phyloP scores from a whole-genome alignment of 306 rosid species.

The Abrus precatorius region DNA sequence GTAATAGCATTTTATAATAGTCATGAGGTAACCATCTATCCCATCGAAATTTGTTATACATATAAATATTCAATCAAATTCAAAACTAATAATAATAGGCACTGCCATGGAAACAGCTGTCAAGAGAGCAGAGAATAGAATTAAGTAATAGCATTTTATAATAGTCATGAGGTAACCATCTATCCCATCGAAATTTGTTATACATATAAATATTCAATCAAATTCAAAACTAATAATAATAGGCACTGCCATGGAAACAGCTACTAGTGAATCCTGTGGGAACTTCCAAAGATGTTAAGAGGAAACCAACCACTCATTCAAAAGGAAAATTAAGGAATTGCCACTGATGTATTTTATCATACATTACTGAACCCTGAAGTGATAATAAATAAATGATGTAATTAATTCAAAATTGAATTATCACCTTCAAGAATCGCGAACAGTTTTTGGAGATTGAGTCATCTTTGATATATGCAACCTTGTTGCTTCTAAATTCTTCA shows the following conservation, averaged over 20 bases:
- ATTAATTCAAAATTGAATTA: slow-evolving; percentile 14
- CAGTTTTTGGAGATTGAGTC: slow-evolving; percentile 77
- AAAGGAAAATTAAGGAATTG: slow-evolving; percentile 31
- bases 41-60: too few relatives aligned
- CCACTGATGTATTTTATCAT: slow-evolving; percentile 33
- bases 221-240: too few relatives aligned
- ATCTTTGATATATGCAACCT: slow-evolving; percentile 82
- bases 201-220: too few relatives aligned
- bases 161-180: too few relatives aligned
- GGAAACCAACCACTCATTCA: slow-evolving; percentile 9
- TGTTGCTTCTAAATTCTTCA: slow-evolving; percentile 67
- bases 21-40: too few relatives aligned
- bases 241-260: too few relatives aligned
- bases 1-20: background rate
- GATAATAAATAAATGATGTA: slow-evolving; percentile 41
- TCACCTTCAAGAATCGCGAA: slow-evolving; percentile 78
- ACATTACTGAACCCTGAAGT: slow-evolving; percentile 30
- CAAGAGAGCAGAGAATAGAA: background rate
- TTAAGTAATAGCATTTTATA: slow-evolving; percentile 11
- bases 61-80: too few relatives aligned
- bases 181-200: too few relatives aligned
- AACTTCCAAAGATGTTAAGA: slow-evolving; percentile 9
- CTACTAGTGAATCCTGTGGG: background rate
- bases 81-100: too few relatives aligned
- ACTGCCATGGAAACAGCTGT: background rate